Conservation (phyloP, 2,329 filamentous ascomycete species). For the Monilinia laxa region DNA sequence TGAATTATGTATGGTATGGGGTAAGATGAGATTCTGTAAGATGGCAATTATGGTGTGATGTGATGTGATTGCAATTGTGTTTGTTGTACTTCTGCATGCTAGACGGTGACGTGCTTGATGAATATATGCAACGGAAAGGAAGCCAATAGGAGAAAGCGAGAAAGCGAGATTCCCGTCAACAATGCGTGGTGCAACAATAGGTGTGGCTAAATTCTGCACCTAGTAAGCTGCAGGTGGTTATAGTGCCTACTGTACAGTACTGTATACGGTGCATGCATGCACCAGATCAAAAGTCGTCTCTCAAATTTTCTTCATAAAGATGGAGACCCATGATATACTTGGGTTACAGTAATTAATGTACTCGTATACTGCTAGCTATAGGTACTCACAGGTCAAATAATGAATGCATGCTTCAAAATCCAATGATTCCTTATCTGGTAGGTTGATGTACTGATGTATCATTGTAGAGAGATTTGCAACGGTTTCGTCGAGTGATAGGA, state of each 20-base stretch:
- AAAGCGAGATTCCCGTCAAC: not conserved
- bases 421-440: too few species aligned
- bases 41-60: not conserved
- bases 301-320: too few species aligned
- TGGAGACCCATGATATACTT: too few species aligned
- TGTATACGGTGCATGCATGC: too few species aligned
- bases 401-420: not conserved
- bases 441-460: not conserved
- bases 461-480: not conserved
- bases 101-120: not conserved
- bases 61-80: not conserved
- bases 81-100: not conserved
- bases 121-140: not conserved
- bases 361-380: too few species aligned
- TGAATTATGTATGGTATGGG: not conserved
- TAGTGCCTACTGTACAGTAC: too few species aligned
- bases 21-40: too few species aligned
- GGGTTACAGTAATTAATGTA: too few species aligned
- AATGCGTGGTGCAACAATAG: not conserved
- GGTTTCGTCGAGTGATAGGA: not conserved
- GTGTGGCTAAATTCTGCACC: not conserved
- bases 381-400: not conserved
- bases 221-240: too few species aligned
- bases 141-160: slow-evolving; percentile 7
- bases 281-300: too few species aligned